Conservation (phyloP, 2,329 filamentous ascomycete genomes). For the Trichophyton equinum region DNA sequence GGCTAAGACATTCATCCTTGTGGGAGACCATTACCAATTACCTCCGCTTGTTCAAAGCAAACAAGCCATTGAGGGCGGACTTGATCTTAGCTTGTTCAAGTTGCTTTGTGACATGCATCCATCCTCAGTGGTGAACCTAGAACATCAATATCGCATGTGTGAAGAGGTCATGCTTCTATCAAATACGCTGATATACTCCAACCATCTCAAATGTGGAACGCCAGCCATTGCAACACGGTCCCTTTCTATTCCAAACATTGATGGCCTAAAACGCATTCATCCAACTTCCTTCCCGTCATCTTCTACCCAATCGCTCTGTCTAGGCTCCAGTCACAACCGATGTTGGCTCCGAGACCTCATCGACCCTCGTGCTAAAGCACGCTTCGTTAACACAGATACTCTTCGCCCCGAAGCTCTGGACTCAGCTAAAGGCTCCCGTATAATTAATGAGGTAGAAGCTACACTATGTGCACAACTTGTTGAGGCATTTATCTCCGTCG, state of each 20-base stretch:
- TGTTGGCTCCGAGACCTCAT: conserved; percentile 73
- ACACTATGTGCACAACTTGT: conserved; percentile 68
- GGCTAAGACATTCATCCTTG: conserved; percentile 83
- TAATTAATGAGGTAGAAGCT: conserved; percentile 78
- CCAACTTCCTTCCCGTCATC: conserved; percentile 18
- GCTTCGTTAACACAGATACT: conserved; percentile 80
- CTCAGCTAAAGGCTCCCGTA: conserved; percentile 58
- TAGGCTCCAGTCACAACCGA: conserved; percentile 33
- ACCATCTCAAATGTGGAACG: conserved; percentile 78
- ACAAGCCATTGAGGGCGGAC: conserved; percentile 67
- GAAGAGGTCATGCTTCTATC: conserved; percentile 91
- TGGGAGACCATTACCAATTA: conserved; percentile 92
- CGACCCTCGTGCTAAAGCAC: conserved; percentile 57
- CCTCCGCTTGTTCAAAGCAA: conserved; percentile 90
- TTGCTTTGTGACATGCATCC: conserved; percentile 81
- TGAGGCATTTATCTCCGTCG: conserved; percentile 60
- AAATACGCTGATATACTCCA: conserved; percentile 87
- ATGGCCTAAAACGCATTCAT: conserved; percentile 48
- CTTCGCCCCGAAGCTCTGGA: conserved; percentile 55
- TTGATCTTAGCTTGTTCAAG: conserved; percentile 91
- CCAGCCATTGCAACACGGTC: conserved; percentile 57
- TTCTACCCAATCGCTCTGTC: conserved; percentile 39
- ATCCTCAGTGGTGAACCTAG: conserved; percentile 74
- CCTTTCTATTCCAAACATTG: conserved; percentile 55
- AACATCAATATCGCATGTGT: conserved; percentile 97